These are phyloP conservation scores for Vanderwaltozyma tropicalis DNA, from an alignment of 805 yeast species.

Conservation along the genomic window DNA sequence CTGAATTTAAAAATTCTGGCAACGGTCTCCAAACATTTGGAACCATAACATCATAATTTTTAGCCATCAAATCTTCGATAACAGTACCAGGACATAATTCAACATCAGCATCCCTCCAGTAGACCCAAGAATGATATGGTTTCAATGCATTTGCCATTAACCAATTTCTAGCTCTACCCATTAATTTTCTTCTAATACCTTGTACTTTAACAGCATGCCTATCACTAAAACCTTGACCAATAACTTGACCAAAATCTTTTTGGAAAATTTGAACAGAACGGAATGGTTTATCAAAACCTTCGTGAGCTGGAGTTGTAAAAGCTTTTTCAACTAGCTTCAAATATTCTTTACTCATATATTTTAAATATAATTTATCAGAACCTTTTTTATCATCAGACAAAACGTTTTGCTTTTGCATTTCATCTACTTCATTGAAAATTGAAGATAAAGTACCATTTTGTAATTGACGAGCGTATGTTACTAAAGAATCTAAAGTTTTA, in stretches of 20 bases:
- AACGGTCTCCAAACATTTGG: constrained; percentile 91
- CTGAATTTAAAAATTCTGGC: constrained; percentile 77
- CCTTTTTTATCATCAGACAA: constrained; percentile 35
- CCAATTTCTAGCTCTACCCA: constrained; percentile 97
- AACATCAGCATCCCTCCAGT: constrained; percentile 98
- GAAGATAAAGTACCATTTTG: constrained; percentile 59
- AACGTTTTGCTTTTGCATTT: constrained; percentile 30
- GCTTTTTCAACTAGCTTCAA: constrained; percentile 46
- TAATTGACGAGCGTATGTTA: constrained; percentile 53
- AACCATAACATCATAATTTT: constrained; percentile 81
- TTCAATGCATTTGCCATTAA: constrained; percentile 71
- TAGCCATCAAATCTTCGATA: constrained; percentile 86
- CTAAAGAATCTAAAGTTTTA: constrained; percentile 51
- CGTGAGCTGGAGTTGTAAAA: constrained; percentile 57
- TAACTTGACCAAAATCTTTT: constrained; percentile 77
- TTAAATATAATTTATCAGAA: constrained; percentile 50
- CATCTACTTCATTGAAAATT: constrained; percentile 23
- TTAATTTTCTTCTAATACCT: constrained; percentile 86
- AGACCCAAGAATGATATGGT: constrained; percentile 92
- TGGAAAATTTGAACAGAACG: constrained; percentile 70
- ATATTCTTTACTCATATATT: constrained; percentile 61
- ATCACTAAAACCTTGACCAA: constrained; percentile 88
- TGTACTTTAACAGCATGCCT: constrained; percentile 95
- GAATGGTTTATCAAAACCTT: constrained; percentile 56
- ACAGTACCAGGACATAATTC: constrained; percentile 79